Evolutionary conservation across 2,329 filamentous ascomycete species (phyloP).

Genomic region (Fusarium sp.): DNA sequence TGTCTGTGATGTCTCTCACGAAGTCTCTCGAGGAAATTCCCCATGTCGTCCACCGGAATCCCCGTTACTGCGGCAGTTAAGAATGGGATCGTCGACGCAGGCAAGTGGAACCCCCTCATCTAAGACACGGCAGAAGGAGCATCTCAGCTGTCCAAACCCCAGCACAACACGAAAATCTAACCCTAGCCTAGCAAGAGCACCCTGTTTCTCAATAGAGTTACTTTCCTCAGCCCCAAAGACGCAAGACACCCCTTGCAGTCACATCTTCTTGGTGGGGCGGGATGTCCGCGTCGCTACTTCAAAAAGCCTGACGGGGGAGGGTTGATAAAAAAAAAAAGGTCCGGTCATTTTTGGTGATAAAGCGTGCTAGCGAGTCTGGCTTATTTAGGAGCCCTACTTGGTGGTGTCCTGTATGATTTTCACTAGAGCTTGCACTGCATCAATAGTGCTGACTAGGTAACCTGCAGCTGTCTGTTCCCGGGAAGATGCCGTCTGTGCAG

Average conservation of each 20-base stretch:
- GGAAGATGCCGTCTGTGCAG: background rate
- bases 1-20: background rate
- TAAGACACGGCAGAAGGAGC: constrained; percentile 18
- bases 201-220: too few relatives aligned
- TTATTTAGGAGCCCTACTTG: background rate
- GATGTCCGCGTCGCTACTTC: too few relatives aligned
- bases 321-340: too few relatives aligned
- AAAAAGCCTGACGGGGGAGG: too few relatives aligned
- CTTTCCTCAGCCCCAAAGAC: background rate
- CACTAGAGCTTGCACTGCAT: constrained; percentile 3
- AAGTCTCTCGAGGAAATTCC: background rate
- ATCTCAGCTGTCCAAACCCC: constrained; percentile 1
- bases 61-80: background rate
- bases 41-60: background rate
- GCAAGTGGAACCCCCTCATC: background rate
- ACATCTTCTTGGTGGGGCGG: too few relatives aligned
- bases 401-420: too few relatives aligned
- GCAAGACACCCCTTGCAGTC: too few relatives aligned
- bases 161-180: background rate
- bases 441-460: constrained; percentile 9
- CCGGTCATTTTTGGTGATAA: background rate
- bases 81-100: constrained; percentile 1
- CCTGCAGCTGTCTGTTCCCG: background rate
- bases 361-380: background rate
- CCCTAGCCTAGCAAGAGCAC: background rate